Evolutionary conservation across 2,329 filamentous ascomycete species (phyloP).

Genomic region (Paecilomyces formosus): DNA sequence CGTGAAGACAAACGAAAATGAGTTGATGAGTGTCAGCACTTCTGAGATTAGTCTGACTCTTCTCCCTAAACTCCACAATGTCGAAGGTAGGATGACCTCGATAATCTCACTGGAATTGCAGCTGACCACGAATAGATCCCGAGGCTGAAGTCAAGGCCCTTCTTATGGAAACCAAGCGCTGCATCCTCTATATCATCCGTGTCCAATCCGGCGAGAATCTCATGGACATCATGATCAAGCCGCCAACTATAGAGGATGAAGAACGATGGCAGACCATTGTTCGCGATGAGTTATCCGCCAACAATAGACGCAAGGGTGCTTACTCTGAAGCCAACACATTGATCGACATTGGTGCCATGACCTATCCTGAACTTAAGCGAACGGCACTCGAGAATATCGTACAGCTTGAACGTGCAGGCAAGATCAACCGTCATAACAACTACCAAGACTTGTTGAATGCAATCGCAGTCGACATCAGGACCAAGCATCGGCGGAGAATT

Average conservation of each 20-base stretch:
- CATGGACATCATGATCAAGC: slow-evolving; percentile 91
- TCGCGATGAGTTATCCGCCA: slow-evolving; percentile 68
- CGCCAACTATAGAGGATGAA: slow-evolving; percentile 79
- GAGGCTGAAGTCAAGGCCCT: slow-evolving; percentile 86
- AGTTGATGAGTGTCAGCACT: slow-evolving; percentile 78
- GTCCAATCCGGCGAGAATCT: slow-evolving; percentile 87
- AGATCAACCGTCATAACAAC: slow-evolving; percentile 77
- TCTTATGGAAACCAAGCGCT: slow-evolving; percentile 97
- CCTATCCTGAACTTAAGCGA: slow-evolving; percentile 85
- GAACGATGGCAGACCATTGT: slow-evolving; percentile 77
- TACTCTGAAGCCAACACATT: slow-evolving; percentile 80
- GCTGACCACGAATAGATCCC: slow-evolving; percentile 53
- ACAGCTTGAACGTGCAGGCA: slow-evolving; percentile 74
- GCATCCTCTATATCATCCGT: slow-evolving; percentile 94
- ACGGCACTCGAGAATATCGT: slow-evolving; percentile 92
- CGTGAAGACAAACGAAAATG: slow-evolving; percentile 91
- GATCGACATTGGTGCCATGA: slow-evolving; percentile 81
- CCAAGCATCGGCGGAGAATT: slow-evolving; percentile 86
- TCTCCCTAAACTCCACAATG: slow-evolving; percentile 79
- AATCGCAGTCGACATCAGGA: slow-evolving; percentile 92
- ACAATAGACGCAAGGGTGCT: slow-evolving; percentile 65
- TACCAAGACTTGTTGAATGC: slow-evolving; percentile 98
- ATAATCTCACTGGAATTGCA: neutral
- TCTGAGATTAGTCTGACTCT: slow-evolving; percentile 87
- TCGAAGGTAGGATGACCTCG: slow-evolving; percentile 50